Evolutionary conservation across 768 basidiomycete genomes (phyloP), one percentile per base, ranked within the genome.

Genomic region (Rhodotorula paludigena): DNA sequence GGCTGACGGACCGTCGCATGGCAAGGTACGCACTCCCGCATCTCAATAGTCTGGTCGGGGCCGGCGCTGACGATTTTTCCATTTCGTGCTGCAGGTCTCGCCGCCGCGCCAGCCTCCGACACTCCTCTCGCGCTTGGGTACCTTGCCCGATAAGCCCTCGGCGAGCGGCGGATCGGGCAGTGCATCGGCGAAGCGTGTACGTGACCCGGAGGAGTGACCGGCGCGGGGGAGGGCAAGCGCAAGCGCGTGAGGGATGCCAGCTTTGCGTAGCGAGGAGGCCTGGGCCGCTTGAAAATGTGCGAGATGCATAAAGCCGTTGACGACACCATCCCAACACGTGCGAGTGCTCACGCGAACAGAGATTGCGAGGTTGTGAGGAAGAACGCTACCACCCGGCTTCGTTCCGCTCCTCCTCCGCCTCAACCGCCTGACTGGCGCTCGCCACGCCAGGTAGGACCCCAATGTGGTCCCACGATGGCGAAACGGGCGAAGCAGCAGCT

Each of bases 391-490:
- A 51, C 16, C 49, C 30, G 28, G 16, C 49, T 16, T 36, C 36
- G 41, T 49, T 47, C 55, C 38, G 39, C 56, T 41, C 15, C 48
- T 56, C 36, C 55, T 38, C 47, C n/a, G 51, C 36, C 35, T 51
- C 36, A 33, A 49, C 30, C 47, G 45, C 21, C 47, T 47, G 2
- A 42, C 38, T 16, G 45, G 42, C 12, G 28, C 38, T 5, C 48
- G 57, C 15, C 42, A 44, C 41, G 49, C 32, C 44, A 8, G 62
- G 53, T 4, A 57, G 38, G 2, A 38, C 41, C 15, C 55, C 62
- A 23, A 63, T 63, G 38, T 63, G 62, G 62, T 63, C 62, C 41
- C 52, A 62, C 8, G 52, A 54, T 21, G 41, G 18, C 12, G 28
- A 4, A 21, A 11, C 16, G 5, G 49, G 49, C 23, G 52, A 25